Conservation (phyloP, 2,329 filamentous ascomycete genomes). For the Rhytidhysteron rufulum region DNA sequence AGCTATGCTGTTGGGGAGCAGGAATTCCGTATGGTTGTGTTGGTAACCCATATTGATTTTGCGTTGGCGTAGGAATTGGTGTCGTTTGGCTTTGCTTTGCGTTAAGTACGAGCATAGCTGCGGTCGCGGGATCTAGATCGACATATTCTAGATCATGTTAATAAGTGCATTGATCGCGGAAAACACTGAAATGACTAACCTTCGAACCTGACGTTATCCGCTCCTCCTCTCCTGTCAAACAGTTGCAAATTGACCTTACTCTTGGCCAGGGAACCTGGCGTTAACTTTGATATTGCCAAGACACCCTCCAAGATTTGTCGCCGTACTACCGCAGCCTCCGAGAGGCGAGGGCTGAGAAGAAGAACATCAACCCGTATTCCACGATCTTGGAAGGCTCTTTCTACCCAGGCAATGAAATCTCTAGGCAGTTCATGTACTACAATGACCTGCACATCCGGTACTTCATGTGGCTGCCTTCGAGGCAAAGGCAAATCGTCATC, state of each 20-base stretch:
- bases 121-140: conserved; percentile 72
- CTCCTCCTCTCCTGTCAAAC: conserved; percentile 75
- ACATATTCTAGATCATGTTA: conserved; percentile 68
- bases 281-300: conserved; percentile 75
- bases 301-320: conserved; percentile 87
- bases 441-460: conserved; percentile 87
- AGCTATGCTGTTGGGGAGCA: conserved; percentile 21
- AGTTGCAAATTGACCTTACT: conserved; percentile 78
- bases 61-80: conserved; percentile 27
- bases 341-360: conserved; percentile 71
- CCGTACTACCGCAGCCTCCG: conserved; percentile 74
- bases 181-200: conserved; percentile 40
- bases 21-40: conserved; percentile 26
- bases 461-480: conserved; percentile 65
- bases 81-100: conserved; percentile 53
- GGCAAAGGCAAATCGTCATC: conserved; percentile 68
- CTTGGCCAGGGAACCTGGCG: conserved; percentile 62
- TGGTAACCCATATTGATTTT: conserved; percentile 28
- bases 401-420: conserved; percentile 79
- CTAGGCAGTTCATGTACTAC: conserved; percentile 69
- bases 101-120: conserved; percentile 74
- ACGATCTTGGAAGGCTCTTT: conserved; percentile 68
- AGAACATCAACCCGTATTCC: conserved; percentile 75
- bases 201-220: conserved; percentile 74
- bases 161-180: conserved; percentile 19